phyloP scores from a whole-genome alignment of 2,329 filamentous ascomycete species.

The Penicillium verrucosum region DNA sequence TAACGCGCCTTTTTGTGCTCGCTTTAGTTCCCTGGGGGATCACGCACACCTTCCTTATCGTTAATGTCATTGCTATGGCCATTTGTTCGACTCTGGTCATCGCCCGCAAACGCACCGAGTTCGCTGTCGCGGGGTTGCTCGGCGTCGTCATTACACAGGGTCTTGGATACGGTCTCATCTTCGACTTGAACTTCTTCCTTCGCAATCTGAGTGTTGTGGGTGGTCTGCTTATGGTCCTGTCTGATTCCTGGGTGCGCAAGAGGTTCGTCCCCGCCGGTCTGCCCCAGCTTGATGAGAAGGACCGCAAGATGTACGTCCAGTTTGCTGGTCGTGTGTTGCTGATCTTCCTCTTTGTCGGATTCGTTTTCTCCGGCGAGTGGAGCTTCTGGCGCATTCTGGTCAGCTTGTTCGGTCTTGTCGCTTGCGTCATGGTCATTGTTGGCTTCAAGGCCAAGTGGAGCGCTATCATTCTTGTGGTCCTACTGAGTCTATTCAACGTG shows the following conservation, averaged over 20 bases:
- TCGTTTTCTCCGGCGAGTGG: slow-evolving; percentile 94
- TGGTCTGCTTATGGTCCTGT: slow-evolving; percentile 94
- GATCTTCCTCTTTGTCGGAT: slow-evolving; percentile 96
- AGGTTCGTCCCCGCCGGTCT: slow-evolving; percentile 93
- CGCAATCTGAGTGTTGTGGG: slow-evolving; percentile 97
- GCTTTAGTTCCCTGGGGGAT: slow-evolving; percentile 74
- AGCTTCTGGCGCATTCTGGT: slow-evolving; percentile 82
- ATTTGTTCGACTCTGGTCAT: slow-evolving; percentile 83
- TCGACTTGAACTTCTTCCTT: slow-evolving; percentile 99
- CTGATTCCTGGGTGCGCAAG: slow-evolving; percentile 97
- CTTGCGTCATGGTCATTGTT: slow-evolving; percentile 97
- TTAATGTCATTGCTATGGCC: slow-evolving; percentile 86
- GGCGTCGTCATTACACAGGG: slow-evolving; percentile 89
- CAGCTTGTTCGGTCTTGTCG: slow-evolving; percentile 78
- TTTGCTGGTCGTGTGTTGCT: slow-evolving; percentile 90
- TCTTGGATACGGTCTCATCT: slow-evolving; percentile 94
- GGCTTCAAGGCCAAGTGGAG: slow-evolving; percentile 99
- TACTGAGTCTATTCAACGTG: slow-evolving; percentile 94
- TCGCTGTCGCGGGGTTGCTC: slow-evolving; percentile 85
- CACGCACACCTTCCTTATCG: slow-evolving; percentile 87
- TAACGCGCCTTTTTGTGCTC: slow-evolving; percentile 16
- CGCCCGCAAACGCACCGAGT: slow-evolving; percentile 85
- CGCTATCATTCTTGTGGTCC: slow-evolving; percentile 88
- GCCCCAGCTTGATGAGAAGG: slow-evolving; percentile 94
- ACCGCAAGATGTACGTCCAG: slow-evolving; percentile 99